Evolutionary conservation across 202 grass and related monocot genomes (phyloP).

Genomic region (Hordeum pubiflorum): DNA sequence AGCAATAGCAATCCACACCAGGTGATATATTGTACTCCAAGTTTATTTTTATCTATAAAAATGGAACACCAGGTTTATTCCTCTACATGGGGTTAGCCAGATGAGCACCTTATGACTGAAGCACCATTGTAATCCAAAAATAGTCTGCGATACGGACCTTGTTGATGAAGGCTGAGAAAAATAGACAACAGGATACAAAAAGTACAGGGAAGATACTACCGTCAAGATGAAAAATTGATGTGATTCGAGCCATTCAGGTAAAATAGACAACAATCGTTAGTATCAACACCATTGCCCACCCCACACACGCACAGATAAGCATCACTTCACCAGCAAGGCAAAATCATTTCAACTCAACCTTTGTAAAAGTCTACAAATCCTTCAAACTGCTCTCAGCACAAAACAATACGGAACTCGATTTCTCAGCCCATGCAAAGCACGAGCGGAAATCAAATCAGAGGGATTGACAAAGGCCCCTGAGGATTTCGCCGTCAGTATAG

Average conservation of each 20-base stretch:
- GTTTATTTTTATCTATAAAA: neutral
- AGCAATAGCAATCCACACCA: neutral
- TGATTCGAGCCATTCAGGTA: neutral
- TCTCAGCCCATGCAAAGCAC: slow-evolving; percentile 85
- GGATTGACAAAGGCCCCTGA: slow-evolving; percentile 32
- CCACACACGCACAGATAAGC: neutral
- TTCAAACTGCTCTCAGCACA: slow-evolving; percentile 19
- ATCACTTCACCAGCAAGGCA: slow-evolving; percentile 8
- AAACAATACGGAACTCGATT: slow-evolving; percentile 37
- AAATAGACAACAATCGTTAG: neutral
- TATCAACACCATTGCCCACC: neutral
- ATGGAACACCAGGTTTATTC: neutral
- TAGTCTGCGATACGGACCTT: no score
- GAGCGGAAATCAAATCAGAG: slow-evolving; percentile 66
- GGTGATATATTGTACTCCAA: neutral
- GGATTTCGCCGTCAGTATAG: slow-evolving; percentile 33
- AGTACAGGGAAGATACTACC: neutral
- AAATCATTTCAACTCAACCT: slow-evolving; percentile 22
- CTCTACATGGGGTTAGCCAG: no score
- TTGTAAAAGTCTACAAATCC: slow-evolving; percentile 29
- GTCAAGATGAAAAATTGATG: neutral
- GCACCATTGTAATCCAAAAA: no score
- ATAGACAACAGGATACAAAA: neutral
- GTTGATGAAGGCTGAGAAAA: neutral
- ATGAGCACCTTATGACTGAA: no score